Conservation (phyloP, 1,284 basidiomycete species). For the Sutorius eximius region DNA sequence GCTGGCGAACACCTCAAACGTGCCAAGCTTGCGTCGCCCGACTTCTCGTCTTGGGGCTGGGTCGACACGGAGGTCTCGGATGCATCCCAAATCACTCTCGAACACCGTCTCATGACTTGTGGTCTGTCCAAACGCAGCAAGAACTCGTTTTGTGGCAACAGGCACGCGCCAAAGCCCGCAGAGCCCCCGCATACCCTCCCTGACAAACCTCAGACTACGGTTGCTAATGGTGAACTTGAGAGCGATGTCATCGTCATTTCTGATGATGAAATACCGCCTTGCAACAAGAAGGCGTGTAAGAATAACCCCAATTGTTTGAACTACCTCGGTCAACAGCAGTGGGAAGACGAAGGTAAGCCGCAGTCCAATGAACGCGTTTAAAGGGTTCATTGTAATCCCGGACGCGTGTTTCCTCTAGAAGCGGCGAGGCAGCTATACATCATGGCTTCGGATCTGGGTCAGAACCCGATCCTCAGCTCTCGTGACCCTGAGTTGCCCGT, state of each 20-base stretch:
- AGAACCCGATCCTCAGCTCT: constrained; percentile 51
- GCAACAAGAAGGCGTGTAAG: constrained; percentile 66
- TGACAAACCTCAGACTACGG: constrained; percentile 3
- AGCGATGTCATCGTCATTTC: constrained; percentile 69
- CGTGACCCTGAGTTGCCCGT: constrained; percentile 65
- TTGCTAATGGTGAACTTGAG: constrained; percentile 43
- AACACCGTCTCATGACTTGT: constrained; percentile 66
- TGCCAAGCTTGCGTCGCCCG: constrained; percentile 45
- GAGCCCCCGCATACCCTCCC: constrained; percentile 8
- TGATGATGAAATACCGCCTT: constrained; percentile 59
- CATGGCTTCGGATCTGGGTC: constrained; percentile 51
- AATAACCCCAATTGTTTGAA: constrained; percentile 82
- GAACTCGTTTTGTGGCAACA: constrained; percentile 55
- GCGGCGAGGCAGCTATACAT: constrained; percentile 53
- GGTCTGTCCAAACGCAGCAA: constrained; percentile 56
- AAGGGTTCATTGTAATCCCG: constrained; percentile 3
- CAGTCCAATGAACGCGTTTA: constrained; percentile 17
- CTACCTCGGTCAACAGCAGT: constrained; percentile 77
- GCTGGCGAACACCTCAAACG: constrained; percentile 64
- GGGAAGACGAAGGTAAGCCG: constrained; percentile 62
- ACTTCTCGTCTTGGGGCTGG: constrained; percentile 71
- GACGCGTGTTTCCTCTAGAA: constrained; percentile 39
- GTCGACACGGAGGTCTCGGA: constrained; percentile 63
- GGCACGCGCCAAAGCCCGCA: constrained; percentile 38
- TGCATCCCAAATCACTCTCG: constrained; percentile 56